Percentiles rank a stretch among this genome's conserved stretches.
Conservation (phyloP, 345 rosid genomes). For the Linum trigynum region DNA sequence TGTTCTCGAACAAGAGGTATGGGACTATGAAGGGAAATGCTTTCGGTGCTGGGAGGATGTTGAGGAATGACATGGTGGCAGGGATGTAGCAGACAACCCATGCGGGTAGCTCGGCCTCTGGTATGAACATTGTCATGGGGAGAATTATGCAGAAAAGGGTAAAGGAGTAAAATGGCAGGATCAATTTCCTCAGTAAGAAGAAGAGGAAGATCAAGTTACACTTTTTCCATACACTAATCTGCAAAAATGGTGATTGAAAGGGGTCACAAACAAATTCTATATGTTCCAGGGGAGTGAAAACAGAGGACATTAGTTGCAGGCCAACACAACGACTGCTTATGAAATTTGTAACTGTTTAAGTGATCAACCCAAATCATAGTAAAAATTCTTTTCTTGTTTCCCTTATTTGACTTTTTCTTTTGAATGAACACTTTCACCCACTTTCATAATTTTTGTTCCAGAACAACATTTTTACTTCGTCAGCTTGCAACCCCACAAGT, state of each 20-base stretch:
- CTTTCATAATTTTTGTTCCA: too few species aligned
- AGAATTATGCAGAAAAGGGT: conserved; percentile 89
- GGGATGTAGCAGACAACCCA: conserved; percentile 98
- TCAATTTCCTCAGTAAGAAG: conserved; percentile 73
- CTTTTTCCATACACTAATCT: conserved; percentile 75
- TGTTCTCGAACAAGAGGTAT: conserved; percentile 90
- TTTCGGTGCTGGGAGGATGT: conserved; percentile 85
- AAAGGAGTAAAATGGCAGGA: conserved; percentile 87
- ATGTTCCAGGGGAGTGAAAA: too few species aligned
- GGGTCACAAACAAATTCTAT: not conserved
- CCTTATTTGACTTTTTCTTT: too few species aligned
- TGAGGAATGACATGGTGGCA: conserved; percentile 90
- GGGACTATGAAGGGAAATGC: conserved; percentile 94
- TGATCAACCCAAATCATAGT: not conserved
- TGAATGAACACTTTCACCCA: too few species aligned
- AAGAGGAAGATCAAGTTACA: conserved; percentile 89
- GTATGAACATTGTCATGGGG: conserved; percentile 94
- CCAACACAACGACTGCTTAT: too few species aligned
- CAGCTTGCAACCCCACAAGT: too few species aligned
- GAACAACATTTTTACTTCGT: too few species aligned
- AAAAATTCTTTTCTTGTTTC: not conserved
- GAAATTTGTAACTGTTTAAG: too few species aligned
- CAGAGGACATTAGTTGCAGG: too few species aligned
- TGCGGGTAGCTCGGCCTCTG: conserved; percentile 81
- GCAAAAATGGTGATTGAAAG: conserved; percentile 20